phyloP scores from a whole-genome alignment of 2,329 filamentous ascomycete genomes.

The Helotiales sp. region DNA sequence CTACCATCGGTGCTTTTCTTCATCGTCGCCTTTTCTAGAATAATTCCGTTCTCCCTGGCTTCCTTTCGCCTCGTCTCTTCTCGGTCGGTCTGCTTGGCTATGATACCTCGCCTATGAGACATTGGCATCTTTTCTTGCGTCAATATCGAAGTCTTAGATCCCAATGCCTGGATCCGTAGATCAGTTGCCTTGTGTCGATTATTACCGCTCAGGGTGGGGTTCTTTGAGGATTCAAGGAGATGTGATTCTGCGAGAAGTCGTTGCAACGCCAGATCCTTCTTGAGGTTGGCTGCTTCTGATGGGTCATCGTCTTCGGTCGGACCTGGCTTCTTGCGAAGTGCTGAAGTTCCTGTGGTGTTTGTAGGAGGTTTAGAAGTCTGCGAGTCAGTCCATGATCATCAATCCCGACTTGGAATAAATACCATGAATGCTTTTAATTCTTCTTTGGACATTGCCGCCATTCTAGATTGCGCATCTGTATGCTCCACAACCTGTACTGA shows the following conservation, averaged over 20 bases:
- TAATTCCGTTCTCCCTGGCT: conserved; percentile 86
- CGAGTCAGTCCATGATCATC: conserved; percentile 7
- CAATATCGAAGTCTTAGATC: conserved; percentile 73
- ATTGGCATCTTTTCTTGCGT: conserved; percentile 88
- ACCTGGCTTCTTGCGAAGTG: conserved; percentile 27
- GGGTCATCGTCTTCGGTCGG: conserved; percentile 50
- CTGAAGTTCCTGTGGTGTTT: conserved; percentile 21
- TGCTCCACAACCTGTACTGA: conserved; percentile 46
- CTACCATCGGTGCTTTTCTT: conserved; percentile 41
- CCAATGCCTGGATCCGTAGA: conserved; percentile 77
- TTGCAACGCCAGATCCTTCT: conserved; percentile 90
- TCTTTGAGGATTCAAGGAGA: conserved; percentile 65
- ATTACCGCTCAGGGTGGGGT: conserved; percentile 55
- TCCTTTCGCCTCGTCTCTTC: conserved; percentile 74
- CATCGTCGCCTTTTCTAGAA: conserved; percentile 64
- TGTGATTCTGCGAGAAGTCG: conserved; percentile 90
- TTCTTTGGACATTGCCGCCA: conserved; percentile 56
- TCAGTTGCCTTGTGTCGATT: conserved; percentile 81
- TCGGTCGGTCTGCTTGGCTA: conserved; percentile 59
- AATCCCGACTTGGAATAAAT: conserved; percentile 14
- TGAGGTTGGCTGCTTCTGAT: conserved; percentile 67
- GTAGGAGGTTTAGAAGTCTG: conserved; percentile 34
- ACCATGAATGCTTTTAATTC: conserved; percentile 82
- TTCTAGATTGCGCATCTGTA: conserved; percentile 29
- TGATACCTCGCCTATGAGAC: conserved; percentile 81